Conservation (phyloP, 2,329 filamentous ascomycete species). For the Colletotrichum kahawae region DNA sequence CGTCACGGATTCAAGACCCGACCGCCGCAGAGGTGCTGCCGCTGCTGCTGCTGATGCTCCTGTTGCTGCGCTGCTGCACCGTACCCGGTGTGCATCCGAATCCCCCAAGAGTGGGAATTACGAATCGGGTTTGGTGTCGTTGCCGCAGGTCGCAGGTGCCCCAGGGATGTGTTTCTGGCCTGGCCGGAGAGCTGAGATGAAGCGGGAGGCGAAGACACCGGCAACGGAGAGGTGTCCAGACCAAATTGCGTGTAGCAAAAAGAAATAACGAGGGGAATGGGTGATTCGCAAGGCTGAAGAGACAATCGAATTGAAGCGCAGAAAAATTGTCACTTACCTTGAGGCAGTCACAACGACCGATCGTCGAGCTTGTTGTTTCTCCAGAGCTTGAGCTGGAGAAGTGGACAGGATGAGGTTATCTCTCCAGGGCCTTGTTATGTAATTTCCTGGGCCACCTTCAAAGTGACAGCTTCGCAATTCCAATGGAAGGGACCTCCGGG, state of each 20-base stretch:
- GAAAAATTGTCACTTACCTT: not conserved
- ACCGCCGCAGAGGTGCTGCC: constrained; percentile 6
- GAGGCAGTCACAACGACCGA: not conserved
- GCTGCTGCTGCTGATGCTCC: not conserved
- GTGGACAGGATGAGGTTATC: constrained; percentile 12
- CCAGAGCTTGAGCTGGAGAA: not conserved
- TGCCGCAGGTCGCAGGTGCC: not conserved
- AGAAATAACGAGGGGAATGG: not conserved
- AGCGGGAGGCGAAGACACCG: not conserved
- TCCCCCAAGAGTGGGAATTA: constrained; percentile 1
- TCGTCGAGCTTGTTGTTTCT: not conserved
- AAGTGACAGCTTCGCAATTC: constrained; percentile 19
- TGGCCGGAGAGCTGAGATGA: constrained; percentile 3
- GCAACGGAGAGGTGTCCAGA: not conserved
- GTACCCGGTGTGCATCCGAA: constrained; percentile 13
- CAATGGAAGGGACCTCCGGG: not conserved
- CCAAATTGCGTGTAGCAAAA: not conserved
- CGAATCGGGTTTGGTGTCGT: not conserved
- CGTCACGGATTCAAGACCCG: constrained; percentile 8
- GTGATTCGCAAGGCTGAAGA: not conserved
- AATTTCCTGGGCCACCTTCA: constrained; percentile 16
- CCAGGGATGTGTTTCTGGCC: constrained; percentile 9
- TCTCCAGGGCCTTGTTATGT: constrained; percentile 4
- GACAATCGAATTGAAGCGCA: not conserved
- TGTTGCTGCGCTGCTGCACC: not conserved